phyloP scores from a whole-genome alignment of 208 protist genomes.

The Crithidia acanthocephali region DNA sequence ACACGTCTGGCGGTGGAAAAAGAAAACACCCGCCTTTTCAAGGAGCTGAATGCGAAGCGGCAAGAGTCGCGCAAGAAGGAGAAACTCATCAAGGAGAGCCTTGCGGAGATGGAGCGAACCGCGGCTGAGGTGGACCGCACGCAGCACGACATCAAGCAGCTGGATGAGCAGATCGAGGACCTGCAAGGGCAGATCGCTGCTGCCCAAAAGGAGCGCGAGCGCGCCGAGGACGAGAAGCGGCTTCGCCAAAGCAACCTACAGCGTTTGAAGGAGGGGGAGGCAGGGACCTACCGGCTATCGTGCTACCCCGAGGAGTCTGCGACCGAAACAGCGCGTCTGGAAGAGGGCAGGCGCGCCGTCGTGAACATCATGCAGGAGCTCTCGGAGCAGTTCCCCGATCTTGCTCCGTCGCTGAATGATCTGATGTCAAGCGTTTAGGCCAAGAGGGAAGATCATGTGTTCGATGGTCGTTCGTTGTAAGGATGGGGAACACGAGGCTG shows the following conservation, averaged over 20 bases:
- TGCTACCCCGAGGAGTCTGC: slow-evolving; percentile 67
- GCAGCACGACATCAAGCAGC: slow-evolving; percentile 66
- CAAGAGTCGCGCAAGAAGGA: slow-evolving; percentile 87
- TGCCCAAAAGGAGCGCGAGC: slow-evolving; percentile 66
- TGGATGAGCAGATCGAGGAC: slow-evolving; percentile 78
- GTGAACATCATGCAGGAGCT: slow-evolving; percentile 81
- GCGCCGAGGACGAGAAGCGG: slow-evolving; percentile 75
- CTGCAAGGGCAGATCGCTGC: slow-evolving; percentile 62
- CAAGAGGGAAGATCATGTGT: too few species aligned
- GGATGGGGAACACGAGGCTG: too few species aligned
- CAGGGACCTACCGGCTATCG: slow-evolving; percentile 79
- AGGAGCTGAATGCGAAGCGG: slow-evolving; percentile 88
- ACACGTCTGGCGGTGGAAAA: slow-evolving; percentile 87
- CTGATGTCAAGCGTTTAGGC: slow-evolving; percentile 56
- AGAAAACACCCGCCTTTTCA: slow-evolving; percentile 86
- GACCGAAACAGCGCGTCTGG: slow-evolving; percentile 53
- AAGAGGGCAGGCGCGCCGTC: slow-evolving; percentile 64
- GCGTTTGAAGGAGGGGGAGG: slow-evolving; percentile 83
- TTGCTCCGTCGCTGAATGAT: slow-evolving; percentile 66
- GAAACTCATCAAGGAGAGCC: slow-evolving; percentile 75
- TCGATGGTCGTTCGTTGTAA: neutral
- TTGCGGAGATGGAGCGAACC: slow-evolving; percentile 81
- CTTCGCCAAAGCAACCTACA: slow-evolving; percentile 86
- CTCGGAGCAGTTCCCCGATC: slow-evolving; percentile 69
- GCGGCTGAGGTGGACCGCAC: slow-evolving; percentile 76